Conservation (phyloP, 75 land plant species). For the Selaginella moellendorffii region DNA sequence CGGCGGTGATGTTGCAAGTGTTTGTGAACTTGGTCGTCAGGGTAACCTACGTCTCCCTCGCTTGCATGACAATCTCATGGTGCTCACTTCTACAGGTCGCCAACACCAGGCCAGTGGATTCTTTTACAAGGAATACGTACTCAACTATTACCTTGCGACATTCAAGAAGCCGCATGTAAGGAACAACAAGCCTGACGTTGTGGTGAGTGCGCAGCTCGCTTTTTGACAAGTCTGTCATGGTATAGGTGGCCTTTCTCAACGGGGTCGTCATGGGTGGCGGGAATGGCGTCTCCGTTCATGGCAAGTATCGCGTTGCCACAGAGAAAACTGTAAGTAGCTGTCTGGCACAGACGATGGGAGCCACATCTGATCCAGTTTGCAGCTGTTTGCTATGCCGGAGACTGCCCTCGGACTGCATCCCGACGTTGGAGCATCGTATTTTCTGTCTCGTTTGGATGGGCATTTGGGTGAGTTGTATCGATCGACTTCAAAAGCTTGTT, state of each 20-base stretch:
- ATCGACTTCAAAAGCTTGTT: background rate
- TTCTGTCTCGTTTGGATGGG: constrained; percentile 72
- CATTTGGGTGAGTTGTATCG: constrained; percentile 43
- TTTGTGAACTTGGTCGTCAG: constrained; percentile 25
- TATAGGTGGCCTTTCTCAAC: constrained; percentile 82
- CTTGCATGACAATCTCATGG: too few species aligned
- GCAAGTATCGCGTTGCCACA: constrained; percentile 76
- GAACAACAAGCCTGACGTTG: background rate
- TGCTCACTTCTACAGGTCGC: constrained; percentile 49
- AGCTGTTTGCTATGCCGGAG: constrained; percentile 98
- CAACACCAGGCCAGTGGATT: constrained; percentile 55
- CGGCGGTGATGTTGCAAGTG: constrained; percentile 79
- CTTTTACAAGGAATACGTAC: constrained; percentile 54
- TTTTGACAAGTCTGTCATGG: too few species aligned
- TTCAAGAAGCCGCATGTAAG: constrained; percentile 90
- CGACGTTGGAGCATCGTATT: constrained; percentile 92
- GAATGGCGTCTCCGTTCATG: constrained; percentile 77
- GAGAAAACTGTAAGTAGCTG: constrained; percentile 59
- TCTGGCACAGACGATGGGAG: background rate
- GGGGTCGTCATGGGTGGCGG: constrained; percentile 98
- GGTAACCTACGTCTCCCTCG: too few species aligned
- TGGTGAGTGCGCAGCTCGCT: background rate
- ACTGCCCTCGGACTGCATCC: constrained; percentile 88
- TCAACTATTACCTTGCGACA: constrained; percentile 74
- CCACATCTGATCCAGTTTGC: constrained; percentile 9